phyloP scores from a whole-genome alignment of 2,329 filamentous ascomycete species.

The Neospermospora avenae region DNA sequence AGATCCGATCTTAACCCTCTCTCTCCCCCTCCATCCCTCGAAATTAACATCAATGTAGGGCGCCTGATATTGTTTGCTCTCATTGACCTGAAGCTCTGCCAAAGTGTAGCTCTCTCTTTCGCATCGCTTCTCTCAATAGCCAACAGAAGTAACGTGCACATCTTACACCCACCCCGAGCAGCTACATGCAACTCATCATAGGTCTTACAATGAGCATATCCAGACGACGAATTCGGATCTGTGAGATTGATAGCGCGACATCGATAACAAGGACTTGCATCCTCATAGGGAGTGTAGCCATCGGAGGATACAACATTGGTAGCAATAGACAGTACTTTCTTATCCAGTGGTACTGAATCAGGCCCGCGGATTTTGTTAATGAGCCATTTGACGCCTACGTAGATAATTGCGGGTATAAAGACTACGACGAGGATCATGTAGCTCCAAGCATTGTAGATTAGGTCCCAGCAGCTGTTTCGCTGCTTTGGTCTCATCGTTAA shows the following conservation, averaged over 20 bases:
- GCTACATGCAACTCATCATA: neutral
- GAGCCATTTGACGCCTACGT: no score
- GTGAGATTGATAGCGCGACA: neutral
- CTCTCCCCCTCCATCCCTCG: neutral
- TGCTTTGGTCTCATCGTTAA: no score
- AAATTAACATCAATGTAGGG: neutral
- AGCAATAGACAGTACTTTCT: neutral
- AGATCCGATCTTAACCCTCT: neutral
- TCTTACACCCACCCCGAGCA: neutral
- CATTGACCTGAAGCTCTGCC: neutral
- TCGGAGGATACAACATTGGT: neutral
- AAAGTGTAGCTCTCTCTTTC: neutral
- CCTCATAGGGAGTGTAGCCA: neutral
- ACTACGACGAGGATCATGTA: no score
- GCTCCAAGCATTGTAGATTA: no score
- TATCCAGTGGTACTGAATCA: neutral
- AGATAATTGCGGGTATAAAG: no score
- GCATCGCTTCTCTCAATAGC: neutral
- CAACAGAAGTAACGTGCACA: neutral
- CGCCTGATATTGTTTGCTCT: neutral
- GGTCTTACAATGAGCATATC: neutral
- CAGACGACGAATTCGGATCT: neutral
- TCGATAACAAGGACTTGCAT: neutral
- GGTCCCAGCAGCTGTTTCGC: no score
- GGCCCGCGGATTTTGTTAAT: neutral